These are phyloP conservation scores for Aspergillus fijiensis DNA, from an alignment of 2,329 filamentous ascomycete genomes.

Conservation along the genomic window DNA sequence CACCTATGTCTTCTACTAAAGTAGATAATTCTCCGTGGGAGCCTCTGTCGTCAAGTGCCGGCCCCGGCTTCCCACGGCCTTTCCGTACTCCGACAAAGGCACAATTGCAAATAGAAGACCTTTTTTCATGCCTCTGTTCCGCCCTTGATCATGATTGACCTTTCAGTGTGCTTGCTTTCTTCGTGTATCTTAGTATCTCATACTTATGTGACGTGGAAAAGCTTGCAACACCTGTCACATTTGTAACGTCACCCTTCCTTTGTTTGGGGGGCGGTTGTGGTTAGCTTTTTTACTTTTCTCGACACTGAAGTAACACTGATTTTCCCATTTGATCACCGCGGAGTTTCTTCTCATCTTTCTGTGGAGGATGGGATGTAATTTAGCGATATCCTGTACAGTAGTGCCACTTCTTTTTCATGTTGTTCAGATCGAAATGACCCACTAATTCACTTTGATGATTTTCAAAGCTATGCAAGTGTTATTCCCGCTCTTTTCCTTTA, in stretches of 20 bases:
- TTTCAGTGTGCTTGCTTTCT: slow-evolving; percentile 31
- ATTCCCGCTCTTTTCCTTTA: no score
- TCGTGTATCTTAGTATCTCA: slow-evolving; percentile 40
- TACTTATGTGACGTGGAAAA: slow-evolving; percentile 29
- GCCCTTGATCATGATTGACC: slow-evolving; percentile 32
- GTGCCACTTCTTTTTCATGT: neutral
- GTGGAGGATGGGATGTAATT: slow-evolving; percentile 1
- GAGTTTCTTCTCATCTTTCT: neutral
- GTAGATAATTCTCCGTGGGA: slow-evolving; percentile 11
- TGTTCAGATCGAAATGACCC: neutral
- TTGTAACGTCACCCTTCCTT: slow-evolving; percentile 19
- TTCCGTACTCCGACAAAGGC: slow-evolving; percentile 1
- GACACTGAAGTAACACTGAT: slow-evolving; percentile 21
- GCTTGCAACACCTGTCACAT: slow-evolving; percentile 26
- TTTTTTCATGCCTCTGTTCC: slow-evolving; percentile 17
- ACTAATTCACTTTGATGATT: neutral
- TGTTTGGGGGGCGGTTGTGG: slow-evolving; percentile 20
- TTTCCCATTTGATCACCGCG: slow-evolving; percentile 7
- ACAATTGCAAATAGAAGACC: slow-evolving; percentile 20
- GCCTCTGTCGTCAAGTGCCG: slow-evolving; percentile 5
- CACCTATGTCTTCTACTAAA: slow-evolving; percentile 48
- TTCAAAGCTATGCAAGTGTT: neutral
- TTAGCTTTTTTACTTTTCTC: slow-evolving; percentile 23
- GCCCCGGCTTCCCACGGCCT: neutral
- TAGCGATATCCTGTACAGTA: slow-evolving; percentile 5